A percentile compares a stretch with the other conserved stretches of the same genome.
These are phyloP conservation scores for Pseudocohnilembus persalinus DNA, from an alignment of 169 alveolate species.

Conservation along the genomic window DNA sequence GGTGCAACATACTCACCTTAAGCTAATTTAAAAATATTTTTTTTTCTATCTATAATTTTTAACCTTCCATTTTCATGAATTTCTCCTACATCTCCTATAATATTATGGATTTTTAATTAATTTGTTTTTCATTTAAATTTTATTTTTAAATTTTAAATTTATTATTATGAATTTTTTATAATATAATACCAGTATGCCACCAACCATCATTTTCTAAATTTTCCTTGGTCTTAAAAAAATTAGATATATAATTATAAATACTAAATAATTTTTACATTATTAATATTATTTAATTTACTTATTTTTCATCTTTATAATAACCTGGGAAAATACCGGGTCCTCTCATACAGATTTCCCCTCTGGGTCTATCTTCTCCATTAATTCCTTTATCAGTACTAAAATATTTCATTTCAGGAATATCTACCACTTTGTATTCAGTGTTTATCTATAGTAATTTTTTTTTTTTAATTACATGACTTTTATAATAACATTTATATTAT, in stretches of 20 bases:
- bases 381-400: constrained; percentile 34
- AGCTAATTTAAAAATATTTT: constrained; percentile 92
- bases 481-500: neutral
- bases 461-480: no score
- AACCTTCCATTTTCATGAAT: constrained; percentile 81
- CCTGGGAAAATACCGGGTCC: constrained; percentile 81
- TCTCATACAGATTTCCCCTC: constrained; percentile 85
- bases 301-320: constrained; percentile 73
- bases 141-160: no score
- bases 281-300: no score
- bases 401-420: constrained; percentile 82
- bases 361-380: constrained; percentile 60
- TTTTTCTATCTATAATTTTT: constrained; percentile 93
- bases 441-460: neutral
- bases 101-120: constrained; percentile 18
- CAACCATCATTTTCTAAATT: constrained; percentile 90
- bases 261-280: constrained; percentile 79
- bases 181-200: constrained; percentile 93
- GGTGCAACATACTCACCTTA: constrained; percentile 98
- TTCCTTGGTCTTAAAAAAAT: constrained; percentile 72
- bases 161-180: no score
- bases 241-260: constrained; percentile 70
- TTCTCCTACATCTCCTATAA: constrained; percentile 87
- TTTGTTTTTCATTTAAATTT: no score
- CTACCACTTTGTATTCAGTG: constrained; percentile 67